Conservation (phyloP, 495 filamentous ascomycete genomes). For the Podospora didyma region DNA sequence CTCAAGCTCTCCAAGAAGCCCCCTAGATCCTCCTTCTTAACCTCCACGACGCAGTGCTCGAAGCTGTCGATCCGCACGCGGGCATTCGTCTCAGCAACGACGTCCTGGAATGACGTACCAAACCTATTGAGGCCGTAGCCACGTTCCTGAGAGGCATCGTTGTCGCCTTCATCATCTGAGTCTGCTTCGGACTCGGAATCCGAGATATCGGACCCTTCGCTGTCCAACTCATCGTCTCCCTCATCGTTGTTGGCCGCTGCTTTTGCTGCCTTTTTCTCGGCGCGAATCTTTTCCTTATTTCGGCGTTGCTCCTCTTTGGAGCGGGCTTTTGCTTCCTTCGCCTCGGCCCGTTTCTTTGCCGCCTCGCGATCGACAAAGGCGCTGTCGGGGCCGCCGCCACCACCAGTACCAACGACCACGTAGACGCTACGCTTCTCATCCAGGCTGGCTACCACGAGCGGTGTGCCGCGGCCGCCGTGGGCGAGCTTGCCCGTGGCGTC, state of each 20-base stretch:
- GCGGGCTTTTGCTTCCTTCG: slow-evolving; percentile 56
- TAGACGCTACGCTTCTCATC: slow-evolving; percentile 88
- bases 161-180: slow-evolving; percentile 47
- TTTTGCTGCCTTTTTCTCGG: slow-evolving; percentile 53
- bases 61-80: slow-evolving; percentile 92
- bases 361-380: slow-evolving; percentile 58
- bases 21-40: slow-evolving; percentile 88
- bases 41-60: slow-evolving; percentile 95
- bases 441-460: slow-evolving; percentile 82
- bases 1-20: slow-evolving; percentile 90
- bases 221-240: slow-evolving; percentile 25
- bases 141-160: slow-evolving; percentile 49
- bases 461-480: slow-evolving; percentile 68
- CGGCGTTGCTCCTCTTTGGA: slow-evolving; percentile 55
- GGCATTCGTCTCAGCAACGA: slow-evolving; percentile 85
- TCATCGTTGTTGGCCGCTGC: slow-evolving; percentile 47
- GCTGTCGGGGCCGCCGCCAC: slow-evolving; percentile 66
- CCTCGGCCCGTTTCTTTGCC: slow-evolving; percentile 55
- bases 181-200: slow-evolving; percentile 42
- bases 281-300: slow-evolving; percentile 58
- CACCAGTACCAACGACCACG: slow-evolving; percentile 82
- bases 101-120: slow-evolving; percentile 92
- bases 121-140: slow-evolving; percentile 80
- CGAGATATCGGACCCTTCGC: slow-evolving; percentile 11
- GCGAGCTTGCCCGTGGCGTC: slow-evolving; percentile 65